Percentiles rank a stretch among this genome's conserved stretches.
Conservation (phyloP, 176 grass and related monocot genomes). For the maize (Zea mays) region DNA sequence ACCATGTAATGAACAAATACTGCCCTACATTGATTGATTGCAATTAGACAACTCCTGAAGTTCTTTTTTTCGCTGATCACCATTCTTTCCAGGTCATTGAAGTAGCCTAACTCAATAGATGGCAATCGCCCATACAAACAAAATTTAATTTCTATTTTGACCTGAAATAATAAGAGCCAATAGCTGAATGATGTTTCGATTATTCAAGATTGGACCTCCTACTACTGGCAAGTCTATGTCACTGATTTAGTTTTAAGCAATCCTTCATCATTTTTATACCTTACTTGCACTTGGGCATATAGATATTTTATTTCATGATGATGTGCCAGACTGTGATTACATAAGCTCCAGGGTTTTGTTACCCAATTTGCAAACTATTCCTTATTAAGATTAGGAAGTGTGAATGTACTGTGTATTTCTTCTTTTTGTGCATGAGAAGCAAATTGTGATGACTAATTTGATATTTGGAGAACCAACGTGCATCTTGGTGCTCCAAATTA, state of each 20-base stretch:
- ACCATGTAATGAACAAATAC: neutral
- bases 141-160: constrained; percentile 2
- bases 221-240: constrained; percentile 6
- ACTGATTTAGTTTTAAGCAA: neutral
- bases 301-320: neutral
- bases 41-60: constrained; percentile 2
- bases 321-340: neutral
- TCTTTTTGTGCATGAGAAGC: neutral
- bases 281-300: neutral
- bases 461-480: neutral
- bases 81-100: neutral
- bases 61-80: neutral
- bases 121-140: constrained; percentile 7
- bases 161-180: neutral
- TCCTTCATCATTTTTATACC: constrained; percentile 11
- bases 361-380: neutral
- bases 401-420: neutral
- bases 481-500: constrained; percentile 6
- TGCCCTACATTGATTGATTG: neutral
- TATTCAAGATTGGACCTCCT: constrained; percentile 17
- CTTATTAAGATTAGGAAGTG: neutral
- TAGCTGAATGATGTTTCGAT: neutral
- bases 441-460: constrained; percentile 12
- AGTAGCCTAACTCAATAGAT: constrained; percentile 17
- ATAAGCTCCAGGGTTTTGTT: constrained; percentile 10